phyloP scores from a whole-genome alignment of 1,284 basidiomycete genomes.

The Pascua guehoae region DNA sequence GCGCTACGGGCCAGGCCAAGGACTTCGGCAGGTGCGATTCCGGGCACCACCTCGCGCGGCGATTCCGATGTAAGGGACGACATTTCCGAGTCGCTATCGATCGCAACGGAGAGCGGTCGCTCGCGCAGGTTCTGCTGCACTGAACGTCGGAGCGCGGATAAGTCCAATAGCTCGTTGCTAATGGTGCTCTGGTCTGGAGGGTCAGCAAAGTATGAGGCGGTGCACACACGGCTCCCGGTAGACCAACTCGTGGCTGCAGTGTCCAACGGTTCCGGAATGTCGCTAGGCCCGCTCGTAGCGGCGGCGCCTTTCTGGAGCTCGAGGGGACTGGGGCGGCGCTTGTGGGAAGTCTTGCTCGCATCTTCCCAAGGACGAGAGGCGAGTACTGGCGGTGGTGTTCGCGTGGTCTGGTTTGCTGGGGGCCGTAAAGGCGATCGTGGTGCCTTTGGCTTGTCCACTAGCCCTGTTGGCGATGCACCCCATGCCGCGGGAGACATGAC shows the following conservation, averaged over 20 bases:
- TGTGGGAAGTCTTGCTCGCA: not conserved
- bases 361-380: too few relatives aligned
- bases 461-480: too few relatives aligned
- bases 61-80: conserved; percentile 4
- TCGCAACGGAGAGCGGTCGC: conserved; percentile 26
- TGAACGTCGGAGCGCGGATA: conserved; percentile 29
- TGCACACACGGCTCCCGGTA: conserved; percentile 6
- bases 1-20: too few relatives aligned
- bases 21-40: too few relatives aligned
- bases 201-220: not conserved
- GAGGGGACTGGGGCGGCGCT: conserved; percentile 4
- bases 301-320: not conserved
- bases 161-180: conserved; percentile 31
- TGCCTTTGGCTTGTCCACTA: too few relatives aligned
- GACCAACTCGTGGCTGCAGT: conserved; percentile 5
- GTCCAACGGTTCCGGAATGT: not conserved
- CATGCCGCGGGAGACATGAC: too few relatives aligned
- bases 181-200: conserved; percentile 17
- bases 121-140: conserved; percentile 35
- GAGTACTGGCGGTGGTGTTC: too few relatives aligned
- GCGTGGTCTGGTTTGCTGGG: too few relatives aligned
- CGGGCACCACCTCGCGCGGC: too few relatives aligned
- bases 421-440: too few relatives aligned
- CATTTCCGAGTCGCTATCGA: conserved; percentile 19
- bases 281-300: not conserved